phyloP scores from a whole-genome alignment of 2,329 filamentous ascomycete species.

The Mariannaea elegans region DNA sequence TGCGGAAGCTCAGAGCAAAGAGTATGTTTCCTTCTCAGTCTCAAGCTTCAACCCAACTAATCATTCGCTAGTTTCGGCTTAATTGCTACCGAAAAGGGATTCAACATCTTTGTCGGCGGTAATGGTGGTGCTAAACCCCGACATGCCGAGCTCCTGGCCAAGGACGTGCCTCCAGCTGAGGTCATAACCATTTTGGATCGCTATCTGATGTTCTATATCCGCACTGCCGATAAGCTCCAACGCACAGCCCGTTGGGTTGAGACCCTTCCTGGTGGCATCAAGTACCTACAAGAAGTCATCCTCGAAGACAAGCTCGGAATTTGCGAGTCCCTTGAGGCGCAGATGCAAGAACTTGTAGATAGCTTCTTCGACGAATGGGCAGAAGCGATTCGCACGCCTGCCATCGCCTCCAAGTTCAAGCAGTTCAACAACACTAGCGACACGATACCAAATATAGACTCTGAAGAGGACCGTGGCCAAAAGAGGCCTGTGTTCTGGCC shows the following conservation, averaged over 20 bases:
- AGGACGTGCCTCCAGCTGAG: conserved; percentile 84
- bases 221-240: conserved; percentile 89
- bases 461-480: conserved; percentile 77
- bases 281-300: conserved; percentile 83
- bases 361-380: conserved; percentile 94
- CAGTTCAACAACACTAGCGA: conserved; percentile 88
- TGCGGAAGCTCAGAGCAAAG: conserved; percentile 91
- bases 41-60: conserved; percentile 19
- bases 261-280: conserved; percentile 81
- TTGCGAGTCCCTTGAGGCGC: conserved; percentile 81
- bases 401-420: conserved; percentile 73
- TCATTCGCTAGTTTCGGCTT: conserved; percentile 73
- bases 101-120: conserved; percentile 90
- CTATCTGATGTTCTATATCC: conserved; percentile 93
- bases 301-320: conserved; percentile 89
- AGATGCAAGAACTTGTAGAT: conserved; percentile 87
- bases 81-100: conserved; percentile 91
- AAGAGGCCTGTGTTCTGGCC: conserved; percentile 81
- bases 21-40: conserved; percentile 59
- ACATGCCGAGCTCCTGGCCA: conserved; percentile 84
- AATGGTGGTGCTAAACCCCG: conserved; percentile 88
- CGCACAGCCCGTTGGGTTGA: conserved; percentile 91
- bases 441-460: conserved; percentile 73
- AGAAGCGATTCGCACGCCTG: conserved; percentile 76
- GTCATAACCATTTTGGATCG: conserved; percentile 86